phyloP scores from a whole-genome alignment of 2,329 filamentous ascomycete species.

The Xylariaceae sp. region DNA sequence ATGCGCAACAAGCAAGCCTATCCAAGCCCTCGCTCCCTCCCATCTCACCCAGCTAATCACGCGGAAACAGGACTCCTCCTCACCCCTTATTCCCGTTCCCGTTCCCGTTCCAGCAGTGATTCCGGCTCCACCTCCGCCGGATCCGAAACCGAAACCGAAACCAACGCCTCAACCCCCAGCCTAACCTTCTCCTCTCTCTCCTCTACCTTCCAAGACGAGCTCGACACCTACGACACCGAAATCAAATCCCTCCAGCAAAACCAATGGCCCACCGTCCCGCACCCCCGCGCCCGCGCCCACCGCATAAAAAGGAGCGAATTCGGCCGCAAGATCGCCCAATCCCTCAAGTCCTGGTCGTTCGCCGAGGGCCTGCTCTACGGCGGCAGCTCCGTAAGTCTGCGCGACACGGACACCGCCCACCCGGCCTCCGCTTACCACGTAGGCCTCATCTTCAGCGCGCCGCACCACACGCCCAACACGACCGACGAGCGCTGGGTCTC shows the following conservation, averaged over 20 bases:
- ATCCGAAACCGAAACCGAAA: too few relatives aligned
- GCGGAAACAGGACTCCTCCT: background rate
- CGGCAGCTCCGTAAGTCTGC: slow-evolving; percentile 6
- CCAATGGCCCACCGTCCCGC: slow-evolving; percentile 8
- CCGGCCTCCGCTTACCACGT: slow-evolving; percentile 5
- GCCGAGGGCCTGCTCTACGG: slow-evolving; percentile 16
- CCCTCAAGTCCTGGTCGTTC: slow-evolving; percentile 10
- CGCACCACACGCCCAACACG: slow-evolving; percentile 12
- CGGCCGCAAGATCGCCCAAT: background rate
- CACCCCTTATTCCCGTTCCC: background rate
- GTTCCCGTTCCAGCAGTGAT: too few relatives aligned
- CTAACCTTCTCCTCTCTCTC: background rate
- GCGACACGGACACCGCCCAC: slow-evolving; percentile 15
- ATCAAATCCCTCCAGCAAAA: background rate
- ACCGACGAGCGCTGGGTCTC: slow-evolving; percentile 13
- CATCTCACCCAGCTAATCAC: too few relatives aligned
- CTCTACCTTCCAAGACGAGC: slow-evolving; percentile 4
- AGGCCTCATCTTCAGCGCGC: slow-evolving; percentile 22
- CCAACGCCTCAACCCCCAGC: background rate
- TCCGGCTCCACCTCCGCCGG: too few relatives aligned
- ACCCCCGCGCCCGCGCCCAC: background rate
- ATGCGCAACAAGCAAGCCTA: background rate
- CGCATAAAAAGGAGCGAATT: slow-evolving; percentile 11
- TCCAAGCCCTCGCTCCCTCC: background rate
- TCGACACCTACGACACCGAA: slow-evolving; percentile 8